Conservation (phyloP, 2,329 filamentous ascomycete genomes). For the Coniochaeta sp. region DNA sequence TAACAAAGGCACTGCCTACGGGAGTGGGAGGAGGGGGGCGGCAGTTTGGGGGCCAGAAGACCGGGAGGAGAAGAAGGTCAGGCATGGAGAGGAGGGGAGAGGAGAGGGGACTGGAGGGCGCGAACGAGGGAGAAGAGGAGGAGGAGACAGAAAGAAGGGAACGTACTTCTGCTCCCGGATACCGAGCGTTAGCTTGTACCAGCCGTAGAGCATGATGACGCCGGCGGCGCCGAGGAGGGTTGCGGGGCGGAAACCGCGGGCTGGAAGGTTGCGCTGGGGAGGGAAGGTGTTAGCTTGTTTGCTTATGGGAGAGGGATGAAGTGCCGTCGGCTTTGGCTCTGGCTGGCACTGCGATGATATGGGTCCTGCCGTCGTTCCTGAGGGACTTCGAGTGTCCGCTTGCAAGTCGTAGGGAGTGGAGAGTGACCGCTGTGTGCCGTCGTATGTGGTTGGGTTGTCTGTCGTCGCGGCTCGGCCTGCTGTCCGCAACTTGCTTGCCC, state of each 20-base stretch:
- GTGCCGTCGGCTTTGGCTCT: no score
- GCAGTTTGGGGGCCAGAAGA: neutral
- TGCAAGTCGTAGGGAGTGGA: no score
- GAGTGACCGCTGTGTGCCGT: no score
- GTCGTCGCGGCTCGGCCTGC: no score
- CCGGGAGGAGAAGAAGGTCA: neutral
- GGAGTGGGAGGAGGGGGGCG: conserved; percentile 2
- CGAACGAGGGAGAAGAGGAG: conserved; percentile 2
- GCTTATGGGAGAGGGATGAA: neutral
- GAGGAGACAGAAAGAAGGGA: neutral
- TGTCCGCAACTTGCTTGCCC: no score
- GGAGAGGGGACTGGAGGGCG: conserved; percentile 3
- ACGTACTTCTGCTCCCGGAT: conserved; percentile 87
- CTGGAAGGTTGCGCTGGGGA: conserved; percentile 78
- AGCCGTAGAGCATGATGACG: conserved; percentile 79
- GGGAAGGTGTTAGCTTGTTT: conserved; percentile 10
- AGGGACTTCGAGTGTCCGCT: no score
- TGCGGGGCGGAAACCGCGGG: conserved; percentile 79
- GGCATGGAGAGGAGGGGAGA: neutral
- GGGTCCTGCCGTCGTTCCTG: no score
- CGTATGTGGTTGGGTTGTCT: no score
- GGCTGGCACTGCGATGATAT: no score
- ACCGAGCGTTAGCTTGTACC: conserved; percentile 77
- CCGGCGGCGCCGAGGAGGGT: conserved; percentile 72
- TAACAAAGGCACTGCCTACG: neutral